Percentiles rank a stretch among this genome's conserved stretches.
phyloP scores from a whole-genome alignment of 805 yeast genomes.

The Candida pini region DNA sequence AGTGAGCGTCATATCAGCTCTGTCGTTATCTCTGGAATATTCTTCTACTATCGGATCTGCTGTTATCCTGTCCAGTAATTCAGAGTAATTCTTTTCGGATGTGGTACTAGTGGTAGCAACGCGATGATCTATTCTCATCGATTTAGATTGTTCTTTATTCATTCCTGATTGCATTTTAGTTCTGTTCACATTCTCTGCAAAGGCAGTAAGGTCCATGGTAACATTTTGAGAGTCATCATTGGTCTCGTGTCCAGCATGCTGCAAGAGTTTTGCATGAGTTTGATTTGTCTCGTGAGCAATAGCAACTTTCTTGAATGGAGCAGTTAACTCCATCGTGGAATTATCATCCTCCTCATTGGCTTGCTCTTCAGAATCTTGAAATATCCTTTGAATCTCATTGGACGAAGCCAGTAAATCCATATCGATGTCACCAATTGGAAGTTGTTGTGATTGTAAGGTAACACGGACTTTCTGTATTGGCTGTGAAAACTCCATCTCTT shows the following conservation, averaged over 20 bases:
- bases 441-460: slow-evolving; percentile 1
- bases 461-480: slow-evolving; percentile 7
- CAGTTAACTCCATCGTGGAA: slow-evolving; percentile 17
- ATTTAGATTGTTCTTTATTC: slow-evolving; percentile 2
- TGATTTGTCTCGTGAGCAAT: not conserved
- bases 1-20: no score
- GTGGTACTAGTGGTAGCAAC: no score
- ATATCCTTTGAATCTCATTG: no score
- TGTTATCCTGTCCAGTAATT: no score
- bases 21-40: no score
- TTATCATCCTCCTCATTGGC: slow-evolving; percentile 10
- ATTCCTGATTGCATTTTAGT: slow-evolving; percentile 4
- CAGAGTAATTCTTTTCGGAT: no score
- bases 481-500: slow-evolving; percentile 11
- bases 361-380: not conserved
- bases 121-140: not conserved
- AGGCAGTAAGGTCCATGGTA: slow-evolving; percentile 1
- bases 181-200: not conserved
- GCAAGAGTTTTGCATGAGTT: not conserved
- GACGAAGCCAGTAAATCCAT: not conserved
- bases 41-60: no score
- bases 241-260: not conserved
- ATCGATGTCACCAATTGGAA: slow-evolving; percentile 7
- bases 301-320: slow-evolving; percentile 12
- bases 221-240: slow-evolving; percentile 5